Percentiles rank a stretch among this genome's conserved stretches.
Evolutionary conservation across 2,329 filamentous ascomycete species (phyloP).

Genomic region (Ramularia collo-cygni): DNA sequence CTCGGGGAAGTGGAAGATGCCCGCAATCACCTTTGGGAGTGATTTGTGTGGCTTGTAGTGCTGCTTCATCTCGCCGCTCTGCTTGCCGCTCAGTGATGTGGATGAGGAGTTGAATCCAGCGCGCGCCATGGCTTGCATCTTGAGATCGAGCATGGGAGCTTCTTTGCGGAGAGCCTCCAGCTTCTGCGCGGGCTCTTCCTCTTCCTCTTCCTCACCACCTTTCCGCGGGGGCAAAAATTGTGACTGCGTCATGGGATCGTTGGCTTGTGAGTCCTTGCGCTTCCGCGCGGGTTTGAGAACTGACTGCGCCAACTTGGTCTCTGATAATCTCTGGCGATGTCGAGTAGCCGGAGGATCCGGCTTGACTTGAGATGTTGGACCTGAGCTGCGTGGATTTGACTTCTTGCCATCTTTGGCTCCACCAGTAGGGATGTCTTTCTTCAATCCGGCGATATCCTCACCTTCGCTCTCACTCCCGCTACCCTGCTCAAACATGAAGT

Average conservation of each 20-base stretch:
- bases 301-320: slow-evolving; percentile 59
- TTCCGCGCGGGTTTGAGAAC: slow-evolving; percentile 50
- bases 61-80: slow-evolving; percentile 17
- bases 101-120: slow-evolving; percentile 25
- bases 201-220: slow-evolving; percentile 8
- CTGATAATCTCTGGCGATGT: slow-evolving; percentile 55
- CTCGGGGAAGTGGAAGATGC: slow-evolving; percentile 75
- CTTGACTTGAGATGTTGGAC: too few species aligned
- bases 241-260: slow-evolving; percentile 28
- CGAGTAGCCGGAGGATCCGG: slow-evolving; percentile 18
- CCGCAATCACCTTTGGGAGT: slow-evolving; percentile 22
- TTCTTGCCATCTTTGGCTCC: slow-evolving; percentile 9
- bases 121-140: slow-evolving; percentile 36
- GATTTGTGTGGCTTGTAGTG: slow-evolving; percentile 4
- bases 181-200: slow-evolving; percentile 9
- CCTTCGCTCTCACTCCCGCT: slow-evolving; percentile 55
- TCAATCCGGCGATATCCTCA: slow-evolving; percentile 14
- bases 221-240: slow-evolving; percentile 24
- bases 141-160: slow-evolving; percentile 69
- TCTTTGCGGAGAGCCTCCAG: slow-evolving; percentile 40
- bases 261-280: slow-evolving; percentile 26
- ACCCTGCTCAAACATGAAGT: slow-evolving; percentile 49
- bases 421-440: too few species aligned
- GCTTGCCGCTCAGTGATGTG: slow-evolving; percentile 17
- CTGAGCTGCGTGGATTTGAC: slow-evolving; percentile 1